These are phyloP conservation scores for Yarrowia deformans DNA, from an alignment of 805 yeast species.

Conservation along the genomic window DNA sequence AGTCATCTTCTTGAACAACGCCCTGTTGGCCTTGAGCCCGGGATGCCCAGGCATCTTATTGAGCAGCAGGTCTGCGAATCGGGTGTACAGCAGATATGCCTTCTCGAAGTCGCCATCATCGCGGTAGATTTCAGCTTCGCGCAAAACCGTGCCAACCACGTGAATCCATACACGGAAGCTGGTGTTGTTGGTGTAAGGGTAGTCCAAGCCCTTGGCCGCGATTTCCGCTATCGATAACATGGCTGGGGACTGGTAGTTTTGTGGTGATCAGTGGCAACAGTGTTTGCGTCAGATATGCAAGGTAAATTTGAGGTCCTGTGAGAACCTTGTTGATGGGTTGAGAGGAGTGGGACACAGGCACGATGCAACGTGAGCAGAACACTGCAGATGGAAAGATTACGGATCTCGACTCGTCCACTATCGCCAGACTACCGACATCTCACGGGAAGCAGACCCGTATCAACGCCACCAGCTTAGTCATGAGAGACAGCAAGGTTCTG, in stretches of 20 bases:
- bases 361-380: background rate
- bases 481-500: background rate
- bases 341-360: background rate
- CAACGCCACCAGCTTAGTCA: background rate
- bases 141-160: constrained; percentile 56
- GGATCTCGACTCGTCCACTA: background rate
- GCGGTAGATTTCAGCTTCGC: constrained; percentile 56
- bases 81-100: constrained; percentile 62
- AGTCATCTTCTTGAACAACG: constrained; percentile 44
- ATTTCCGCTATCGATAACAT: constrained; percentile 36
- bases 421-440: too few species aligned
- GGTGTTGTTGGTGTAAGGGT: constrained; percentile 60
- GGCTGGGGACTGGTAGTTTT: constrained; percentile 1
- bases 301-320: constrained; percentile 20
- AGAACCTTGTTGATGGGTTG: background rate
- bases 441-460: too few species aligned
- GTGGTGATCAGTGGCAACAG: constrained; percentile 35
- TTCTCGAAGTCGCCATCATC: constrained; percentile 56
- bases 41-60: constrained; percentile 59
- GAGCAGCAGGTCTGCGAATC: constrained; percentile 66
- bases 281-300: constrained; percentile 37
- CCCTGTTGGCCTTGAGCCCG: constrained; percentile 37
- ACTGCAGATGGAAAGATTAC: background rate
- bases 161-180: constrained; percentile 64
- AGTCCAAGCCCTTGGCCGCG: constrained; percentile 47